These are phyloP conservation scores for Allantophomopsis lycopodina DNA, from an alignment of 2,329 filamentous ascomycete species.

Conservation along the genomic window DNA sequence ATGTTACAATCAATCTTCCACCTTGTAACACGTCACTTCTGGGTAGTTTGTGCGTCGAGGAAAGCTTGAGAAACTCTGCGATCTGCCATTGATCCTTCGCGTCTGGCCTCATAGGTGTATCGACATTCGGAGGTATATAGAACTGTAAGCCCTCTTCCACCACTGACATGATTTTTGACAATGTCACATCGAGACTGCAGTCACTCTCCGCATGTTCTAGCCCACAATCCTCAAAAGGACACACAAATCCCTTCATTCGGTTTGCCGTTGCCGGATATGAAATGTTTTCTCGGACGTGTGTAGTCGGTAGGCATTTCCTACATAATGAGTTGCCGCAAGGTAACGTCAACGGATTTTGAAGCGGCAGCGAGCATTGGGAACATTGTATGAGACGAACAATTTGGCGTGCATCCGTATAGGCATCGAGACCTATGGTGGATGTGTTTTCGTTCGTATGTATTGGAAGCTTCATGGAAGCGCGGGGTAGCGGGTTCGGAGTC, in stretches of 20 bases:
- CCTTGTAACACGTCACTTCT: slow-evolving; percentile 29
- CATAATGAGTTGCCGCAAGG: slow-evolving; percentile 76
- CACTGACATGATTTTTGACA: slow-evolving; percentile 56
- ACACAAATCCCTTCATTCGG: slow-evolving; percentile 58
- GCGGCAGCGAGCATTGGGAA: slow-evolving; percentile 52
- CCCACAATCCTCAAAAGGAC: slow-evolving; percentile 52
- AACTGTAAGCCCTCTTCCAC: slow-evolving; percentile 38
- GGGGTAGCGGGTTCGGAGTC: too few relatives aligned
- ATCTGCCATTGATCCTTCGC: slow-evolving; percentile 24
- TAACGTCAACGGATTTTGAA: slow-evolving; percentile 57
- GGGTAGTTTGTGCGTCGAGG: slow-evolving; percentile 14
- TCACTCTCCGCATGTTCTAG: slow-evolving; percentile 65
- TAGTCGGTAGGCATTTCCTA: slow-evolving; percentile 55
- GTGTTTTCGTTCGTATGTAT: too few relatives aligned
- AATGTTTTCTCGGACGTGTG: slow-evolving; percentile 52
- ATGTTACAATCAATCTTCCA: slow-evolving; percentile 52
- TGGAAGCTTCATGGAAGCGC: too few relatives aligned
- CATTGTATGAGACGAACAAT: slow-evolving; percentile 70
- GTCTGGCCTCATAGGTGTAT: slow-evolving; percentile 25
- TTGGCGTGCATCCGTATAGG: slow-evolving; percentile 22
- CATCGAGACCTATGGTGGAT: neutral
- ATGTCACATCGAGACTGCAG: slow-evolving; percentile 62
- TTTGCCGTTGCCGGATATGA: slow-evolving; percentile 61
- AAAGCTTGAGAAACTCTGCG: slow-evolving; percentile 26
- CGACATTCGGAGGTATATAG: slow-evolving; percentile 19